Conservation (phyloP, 2,329 filamentous ascomycete genomes). For the Botrytis deweyae region DNA sequence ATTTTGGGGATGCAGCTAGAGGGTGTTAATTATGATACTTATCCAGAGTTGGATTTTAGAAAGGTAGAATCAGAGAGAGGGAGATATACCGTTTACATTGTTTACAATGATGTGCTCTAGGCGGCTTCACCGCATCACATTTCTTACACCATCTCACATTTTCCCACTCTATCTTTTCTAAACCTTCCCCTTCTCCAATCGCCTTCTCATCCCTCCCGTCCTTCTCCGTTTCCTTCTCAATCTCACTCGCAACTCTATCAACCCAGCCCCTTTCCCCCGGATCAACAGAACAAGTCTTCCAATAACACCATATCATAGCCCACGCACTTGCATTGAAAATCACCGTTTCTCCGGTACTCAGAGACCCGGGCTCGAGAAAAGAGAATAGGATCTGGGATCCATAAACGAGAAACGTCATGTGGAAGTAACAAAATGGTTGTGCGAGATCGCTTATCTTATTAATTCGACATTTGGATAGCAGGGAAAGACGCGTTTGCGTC, state of each 20-base stretch:
- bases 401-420: conserved; percentile 71
- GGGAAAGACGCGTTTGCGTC: conserved; percentile 17
- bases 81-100: conserved; percentile 59
- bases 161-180: conserved; percentile 25
- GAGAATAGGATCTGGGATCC: conserved; percentile 70
- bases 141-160: conserved; percentile 68
- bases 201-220: conserved; percentile 28
- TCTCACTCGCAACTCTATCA: conserved; percentile 16
- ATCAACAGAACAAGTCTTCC: conserved; percentile 56
- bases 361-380: conserved; percentile 59
- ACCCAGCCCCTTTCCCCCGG: conserved; percentile 52
- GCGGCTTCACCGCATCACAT: conserved; percentile 72
- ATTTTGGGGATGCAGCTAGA: conserved; percentile 71
- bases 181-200: conserved; percentile 27
- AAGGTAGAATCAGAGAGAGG: neutral
- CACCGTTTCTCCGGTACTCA: conserved; percentile 55
- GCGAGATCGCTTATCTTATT: conserved; percentile 48
- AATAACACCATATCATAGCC: conserved; percentile 54
- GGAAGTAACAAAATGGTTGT: conserved; percentile 63
- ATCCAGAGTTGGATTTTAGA: no score
- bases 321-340: conserved; percentile 64
- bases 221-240: neutral
- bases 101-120: conserved; percentile 78
- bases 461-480: conserved; percentile 18
- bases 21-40: conserved; percentile 7